These are phyloP conservation scores for Phytophthora gonapodyides DNA, from an alignment of 352 stramenopile species.

Conservation along the genomic window DNA sequence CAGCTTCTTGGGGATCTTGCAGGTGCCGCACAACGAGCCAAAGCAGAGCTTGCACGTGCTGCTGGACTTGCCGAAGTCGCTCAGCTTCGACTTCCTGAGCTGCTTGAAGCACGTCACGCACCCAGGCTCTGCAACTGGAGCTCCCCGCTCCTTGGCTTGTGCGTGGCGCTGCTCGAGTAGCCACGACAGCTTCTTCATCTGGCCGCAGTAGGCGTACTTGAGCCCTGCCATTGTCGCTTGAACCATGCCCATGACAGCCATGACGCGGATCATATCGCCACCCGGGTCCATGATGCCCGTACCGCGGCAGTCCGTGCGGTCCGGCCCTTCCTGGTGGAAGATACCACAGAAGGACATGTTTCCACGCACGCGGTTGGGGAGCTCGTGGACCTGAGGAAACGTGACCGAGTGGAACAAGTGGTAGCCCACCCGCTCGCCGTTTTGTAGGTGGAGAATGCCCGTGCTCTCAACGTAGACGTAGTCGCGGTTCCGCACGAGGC, in stretches of 20 bases:
- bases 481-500: slow-evolving; percentile 30
- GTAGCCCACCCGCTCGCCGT: slow-evolving; percentile 27
- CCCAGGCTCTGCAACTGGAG: not conserved
- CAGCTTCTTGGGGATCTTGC: slow-evolving; percentile 30
- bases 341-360: slow-evolving; percentile 47
- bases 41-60: slow-evolving; percentile 33
- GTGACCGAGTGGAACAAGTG: slow-evolving; percentile 32
- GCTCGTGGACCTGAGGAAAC: slow-evolving; percentile 26
- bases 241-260: slow-evolving; percentile 29
- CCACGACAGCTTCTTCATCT: slow-evolving; percentile 44
- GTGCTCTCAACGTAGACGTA: slow-evolving; percentile 31
- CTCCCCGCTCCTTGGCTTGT: slow-evolving; percentile 11
- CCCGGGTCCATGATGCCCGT: slow-evolving; percentile 27
- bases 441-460: slow-evolving; percentile 14
- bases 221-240: slow-evolving; percentile 27
- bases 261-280: slow-evolving; percentile 26
- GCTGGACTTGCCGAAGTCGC: slow-evolving; percentile 18
- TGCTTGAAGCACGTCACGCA: slow-evolving; percentile 25
- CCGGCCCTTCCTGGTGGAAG: slow-evolving; percentile 30
- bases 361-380: slow-evolving; percentile 31
- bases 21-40: slow-evolving; percentile 21
- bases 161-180: slow-evolving; percentile 27
- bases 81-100: slow-evolving; percentile 15
- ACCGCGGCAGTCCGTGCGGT: slow-evolving; percentile 19
- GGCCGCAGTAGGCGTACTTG: slow-evolving; percentile 37